These are phyloP conservation scores for Metschnikowia koreensis DNA, from an alignment of 805 yeast species.

Conservation along the genomic window DNA sequence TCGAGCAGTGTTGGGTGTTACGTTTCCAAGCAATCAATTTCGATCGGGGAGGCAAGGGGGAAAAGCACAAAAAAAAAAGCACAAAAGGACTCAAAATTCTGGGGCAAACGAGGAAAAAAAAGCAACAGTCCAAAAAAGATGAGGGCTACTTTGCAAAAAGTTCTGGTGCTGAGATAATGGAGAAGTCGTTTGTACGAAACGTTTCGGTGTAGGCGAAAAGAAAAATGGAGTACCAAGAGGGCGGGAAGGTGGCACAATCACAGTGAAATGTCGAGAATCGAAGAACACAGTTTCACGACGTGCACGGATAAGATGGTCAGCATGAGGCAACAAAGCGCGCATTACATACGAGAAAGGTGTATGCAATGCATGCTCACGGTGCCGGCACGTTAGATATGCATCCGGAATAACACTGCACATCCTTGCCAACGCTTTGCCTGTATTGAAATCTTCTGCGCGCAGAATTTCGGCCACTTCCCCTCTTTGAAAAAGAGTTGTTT, in stretches of 20 bases:
- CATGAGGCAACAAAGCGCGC: slow-evolving; percentile 9
- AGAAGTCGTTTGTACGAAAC: background rate
- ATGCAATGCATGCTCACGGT: slow-evolving; percentile 3
- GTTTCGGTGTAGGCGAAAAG: slow-evolving; percentile 1
- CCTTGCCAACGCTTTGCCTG: background rate
- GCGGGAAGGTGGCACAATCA: slow-evolving; percentile 5
- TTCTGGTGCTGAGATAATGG: background rate
- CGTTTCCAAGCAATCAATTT: background rate
- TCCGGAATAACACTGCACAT: background rate
- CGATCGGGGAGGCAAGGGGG: background rate
- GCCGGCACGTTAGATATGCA: slow-evolving; percentile 11
- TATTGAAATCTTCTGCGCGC: slow-evolving; percentile 1
- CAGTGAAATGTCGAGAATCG: slow-evolving; percentile 11
- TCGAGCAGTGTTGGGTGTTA: no score
- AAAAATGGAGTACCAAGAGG: slow-evolving; percentile 1
- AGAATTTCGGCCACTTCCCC: slow-evolving; percentile 1
- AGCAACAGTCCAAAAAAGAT: background rate
- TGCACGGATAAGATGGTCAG: slow-evolving; percentile 10
- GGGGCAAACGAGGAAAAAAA: background rate
- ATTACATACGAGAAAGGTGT: slow-evolving; percentile 10
- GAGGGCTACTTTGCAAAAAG: background rate
- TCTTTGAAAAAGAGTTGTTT: background rate
- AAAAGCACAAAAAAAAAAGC: background rate
- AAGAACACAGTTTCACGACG: slow-evolving; percentile 13
- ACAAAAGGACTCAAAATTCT: background rate